Percentiles rank a stretch among this genome's conserved stretches.
phyloP scores from a whole-genome alignment of 1,139 yeast species.

The Nadsonia starkeyi-henricii region DNA sequence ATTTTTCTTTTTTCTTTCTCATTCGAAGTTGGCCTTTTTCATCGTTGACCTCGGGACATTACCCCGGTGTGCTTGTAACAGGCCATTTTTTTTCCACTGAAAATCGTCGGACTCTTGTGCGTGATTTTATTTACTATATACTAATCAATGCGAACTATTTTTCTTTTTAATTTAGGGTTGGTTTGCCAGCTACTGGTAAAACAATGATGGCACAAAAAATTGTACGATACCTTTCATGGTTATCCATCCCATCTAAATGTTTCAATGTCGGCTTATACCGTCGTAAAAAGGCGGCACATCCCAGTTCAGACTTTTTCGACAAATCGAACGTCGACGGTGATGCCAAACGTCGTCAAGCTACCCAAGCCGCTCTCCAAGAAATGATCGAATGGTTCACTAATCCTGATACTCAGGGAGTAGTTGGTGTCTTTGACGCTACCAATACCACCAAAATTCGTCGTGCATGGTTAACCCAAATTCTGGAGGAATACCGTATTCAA shows the following conservation, averaged over 20 bases:
- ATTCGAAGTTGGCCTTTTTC: no score
- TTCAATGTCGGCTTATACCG: conserved; percentile 85
- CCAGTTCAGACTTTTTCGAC: conserved; percentile 68
- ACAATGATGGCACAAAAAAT: conserved; percentile 70
- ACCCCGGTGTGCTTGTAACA: no score
- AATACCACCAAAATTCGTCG: conserved; percentile 65
- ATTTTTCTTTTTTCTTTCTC: no score
- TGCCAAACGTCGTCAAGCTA: conserved; percentile 52
- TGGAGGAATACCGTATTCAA: conserved; percentile 57
- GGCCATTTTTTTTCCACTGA: no score
- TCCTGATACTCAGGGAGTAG: conserved; percentile 52
- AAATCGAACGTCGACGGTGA: conserved; percentile 50
- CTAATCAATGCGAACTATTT: no score
- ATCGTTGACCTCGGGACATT: no score
- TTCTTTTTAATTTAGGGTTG: conserved; percentile 62
- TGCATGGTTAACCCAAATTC: conserved; percentile 44
- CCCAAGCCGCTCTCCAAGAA: conserved; percentile 58
- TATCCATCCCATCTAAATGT: conserved; percentile 72
- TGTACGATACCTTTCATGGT: conserved; percentile 84
- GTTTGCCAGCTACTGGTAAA: conserved; percentile 62
- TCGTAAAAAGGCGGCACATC: conserved; percentile 42
- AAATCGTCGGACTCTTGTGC: no score
- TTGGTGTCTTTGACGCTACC: conserved; percentile 85
- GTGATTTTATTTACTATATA: no score
- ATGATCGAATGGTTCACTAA: conserved; percentile 79